A percentile compares a stretch with the other conserved stretches of the same genome.
Evolutionary conservation across 2,329 filamentous ascomycete genomes (phyloP).

Genomic region (Fusarium verrucosum): DNA sequence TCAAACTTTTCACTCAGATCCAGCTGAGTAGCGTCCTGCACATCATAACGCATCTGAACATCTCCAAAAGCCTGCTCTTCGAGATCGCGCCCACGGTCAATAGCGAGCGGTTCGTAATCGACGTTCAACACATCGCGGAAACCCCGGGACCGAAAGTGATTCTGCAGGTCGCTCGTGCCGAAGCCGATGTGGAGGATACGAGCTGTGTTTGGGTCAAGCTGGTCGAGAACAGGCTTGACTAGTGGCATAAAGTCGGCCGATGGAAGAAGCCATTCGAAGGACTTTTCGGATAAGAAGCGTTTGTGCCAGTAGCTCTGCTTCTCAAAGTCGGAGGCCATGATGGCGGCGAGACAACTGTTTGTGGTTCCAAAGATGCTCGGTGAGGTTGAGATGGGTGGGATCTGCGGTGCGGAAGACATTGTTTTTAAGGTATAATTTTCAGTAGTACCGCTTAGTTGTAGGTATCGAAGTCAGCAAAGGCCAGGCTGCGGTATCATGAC

Average conservation of each 20-base stretch:
- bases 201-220: constrained; percentile 39
- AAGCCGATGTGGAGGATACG: constrained; percentile 58
- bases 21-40: constrained; percentile 58
- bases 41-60: constrained; percentile 54
- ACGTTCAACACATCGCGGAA: constrained; percentile 58
- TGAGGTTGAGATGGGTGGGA: constrained; percentile 33
- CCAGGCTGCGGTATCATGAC: constrained; percentile 24
- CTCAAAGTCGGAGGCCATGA: constrained; percentile 54
- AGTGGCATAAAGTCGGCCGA: constrained; percentile 54
- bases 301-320: constrained; percentile 61
- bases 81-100: constrained; percentile 53
- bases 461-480: constrained; percentile 4
- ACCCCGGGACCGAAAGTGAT: constrained; percentile 54
- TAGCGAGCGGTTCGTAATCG: constrained; percentile 61
- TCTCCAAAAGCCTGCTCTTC: constrained; percentile 56
- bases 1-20: constrained; percentile 47
- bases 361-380: constrained; percentile 22
- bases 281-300: constrained; percentile 56
- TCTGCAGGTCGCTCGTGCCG: constrained; percentile 62
- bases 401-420: constrained; percentile 32
- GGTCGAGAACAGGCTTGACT: constrained; percentile 51
- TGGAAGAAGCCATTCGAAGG: constrained; percentile 60
- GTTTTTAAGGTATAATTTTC: constrained; percentile 11
- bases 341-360: constrained; percentile 14
- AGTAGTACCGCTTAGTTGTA: constrained; percentile 5